phyloP scores from a whole-genome alignment of 148 eudicot species.

The Spergularia marina region DNA sequence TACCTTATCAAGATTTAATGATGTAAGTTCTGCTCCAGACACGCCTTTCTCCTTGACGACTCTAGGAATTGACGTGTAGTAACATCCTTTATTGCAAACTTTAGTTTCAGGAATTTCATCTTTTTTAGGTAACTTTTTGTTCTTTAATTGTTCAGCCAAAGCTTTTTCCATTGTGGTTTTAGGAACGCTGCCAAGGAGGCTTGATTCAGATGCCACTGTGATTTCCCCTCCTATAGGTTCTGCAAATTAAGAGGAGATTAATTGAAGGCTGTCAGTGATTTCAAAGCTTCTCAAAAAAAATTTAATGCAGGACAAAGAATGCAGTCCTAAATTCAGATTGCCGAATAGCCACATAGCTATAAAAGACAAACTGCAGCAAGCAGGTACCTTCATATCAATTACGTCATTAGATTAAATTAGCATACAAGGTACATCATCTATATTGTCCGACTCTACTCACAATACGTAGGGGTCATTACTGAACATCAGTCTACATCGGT shows the following conservation, averaged over 20 bases:
- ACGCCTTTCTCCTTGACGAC: slow-evolving; percentile 80
- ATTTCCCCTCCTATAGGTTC: slow-evolving; percentile 94
- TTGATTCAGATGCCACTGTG: slow-evolving; percentile 62
- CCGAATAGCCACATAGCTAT: not conserved
- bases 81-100: slow-evolving; percentile 67
- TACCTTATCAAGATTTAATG: slow-evolving; percentile 94
- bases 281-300: not conserved
- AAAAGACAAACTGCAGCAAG: not conserved
- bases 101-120: slow-evolving; percentile 43
- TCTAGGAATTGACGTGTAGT: slow-evolving; percentile 76
- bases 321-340: not conserved
- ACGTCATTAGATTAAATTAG: not conserved
- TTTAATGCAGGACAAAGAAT: not conserved
- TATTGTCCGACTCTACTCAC: not conserved
- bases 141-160: slow-evolving; percentile 65
- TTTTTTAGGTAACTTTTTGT: slow-evolving; percentile 44
- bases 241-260: slow-evolving; percentile 27
- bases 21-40: slow-evolving; percentile 67
- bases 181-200: slow-evolving; percentile 43
- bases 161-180: slow-evolving; percentile 68
- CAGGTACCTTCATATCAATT: not conserved
- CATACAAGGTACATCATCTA: no score
- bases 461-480: not conserved
- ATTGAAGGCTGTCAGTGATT: not conserved
- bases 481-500: not conserved